Conservation (phyloP, 2,329 filamentous ascomycete species). For the Pleomassaria siparia region DNA sequence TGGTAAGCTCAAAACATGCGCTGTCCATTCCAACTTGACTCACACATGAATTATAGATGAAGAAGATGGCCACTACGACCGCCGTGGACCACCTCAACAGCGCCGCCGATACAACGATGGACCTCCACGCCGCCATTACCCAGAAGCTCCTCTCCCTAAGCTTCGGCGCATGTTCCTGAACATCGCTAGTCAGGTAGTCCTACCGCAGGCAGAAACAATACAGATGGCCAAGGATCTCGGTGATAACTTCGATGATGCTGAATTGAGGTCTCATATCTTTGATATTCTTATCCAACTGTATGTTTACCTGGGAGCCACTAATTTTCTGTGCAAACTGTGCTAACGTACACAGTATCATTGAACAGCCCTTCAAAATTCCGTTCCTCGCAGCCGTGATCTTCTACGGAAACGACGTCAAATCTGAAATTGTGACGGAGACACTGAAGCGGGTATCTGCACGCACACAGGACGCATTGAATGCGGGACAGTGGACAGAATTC, state of each 20-base stretch:
- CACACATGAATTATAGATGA: constrained; percentile 25
- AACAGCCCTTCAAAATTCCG: constrained; percentile 97
- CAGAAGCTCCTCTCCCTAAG: constrained; percentile 38
- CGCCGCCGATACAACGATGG: constrained; percentile 32
- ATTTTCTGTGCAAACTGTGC: background rate
- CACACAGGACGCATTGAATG: constrained; percentile 67
- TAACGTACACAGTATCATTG: constrained; percentile 57
- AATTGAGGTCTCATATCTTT: constrained; percentile 72
- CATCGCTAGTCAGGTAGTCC: constrained; percentile 41
- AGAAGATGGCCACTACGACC: constrained; percentile 26
- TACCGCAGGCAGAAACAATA: constrained; percentile 40
- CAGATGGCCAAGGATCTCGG: constrained; percentile 63
- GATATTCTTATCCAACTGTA: constrained; percentile 74
- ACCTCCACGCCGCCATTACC: constrained; percentile 33
- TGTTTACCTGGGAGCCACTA: constrained; percentile 21
- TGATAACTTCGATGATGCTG: constrained; percentile 77
- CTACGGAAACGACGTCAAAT: constrained; percentile 74
- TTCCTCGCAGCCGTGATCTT: constrained; percentile 85
- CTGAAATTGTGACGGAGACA: constrained; percentile 72
- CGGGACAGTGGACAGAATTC: constrained; percentile 83
- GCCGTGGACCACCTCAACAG: constrained; percentile 34
- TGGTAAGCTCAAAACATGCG: constrained; percentile 23
- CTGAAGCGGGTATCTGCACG: constrained; percentile 63
- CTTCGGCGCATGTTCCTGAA: constrained; percentile 38
- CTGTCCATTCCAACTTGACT: background rate